Percentiles rank a stretch among this genome's conserved stretches.
Evolutionary conservation across 2,329 filamentous ascomycete genomes (phyloP).

Genomic region (Colletotrichum cuscutae): DNA sequence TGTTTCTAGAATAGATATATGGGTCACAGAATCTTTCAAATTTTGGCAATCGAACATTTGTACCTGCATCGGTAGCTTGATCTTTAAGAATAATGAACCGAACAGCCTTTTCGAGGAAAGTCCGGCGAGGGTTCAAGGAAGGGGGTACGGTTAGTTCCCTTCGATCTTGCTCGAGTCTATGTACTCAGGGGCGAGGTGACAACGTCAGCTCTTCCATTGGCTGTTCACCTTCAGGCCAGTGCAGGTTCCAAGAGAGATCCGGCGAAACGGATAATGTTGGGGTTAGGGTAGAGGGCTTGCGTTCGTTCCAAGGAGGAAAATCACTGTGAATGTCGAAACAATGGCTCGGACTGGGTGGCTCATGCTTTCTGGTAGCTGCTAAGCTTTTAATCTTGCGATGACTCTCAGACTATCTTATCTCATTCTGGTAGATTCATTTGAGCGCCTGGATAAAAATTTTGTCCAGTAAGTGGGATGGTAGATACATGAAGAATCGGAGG

Average conservation of each 20-base stretch:
- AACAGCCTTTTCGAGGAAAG: background rate
- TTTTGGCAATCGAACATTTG: background rate
- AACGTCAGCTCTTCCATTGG: background rate
- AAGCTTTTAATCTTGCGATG: background rate
- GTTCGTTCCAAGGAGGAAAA: background rate
- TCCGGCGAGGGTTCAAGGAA: background rate
- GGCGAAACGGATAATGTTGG: slow-evolving; percentile 18
- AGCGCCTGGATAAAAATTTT: background rate
- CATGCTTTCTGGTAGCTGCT: background rate
- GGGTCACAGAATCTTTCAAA: background rate
- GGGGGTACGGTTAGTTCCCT: background rate
- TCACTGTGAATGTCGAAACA: slow-evolving; percentile 5
- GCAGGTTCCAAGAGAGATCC: background rate
- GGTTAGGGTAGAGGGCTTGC: background rate
- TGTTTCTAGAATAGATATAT: background rate
- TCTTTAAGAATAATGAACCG: background rate
- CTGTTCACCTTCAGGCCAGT: slow-evolving; percentile 6
- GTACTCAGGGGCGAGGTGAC: background rate
- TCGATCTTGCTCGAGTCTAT: background rate
- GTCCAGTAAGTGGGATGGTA: background rate
- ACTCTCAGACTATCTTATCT: background rate
- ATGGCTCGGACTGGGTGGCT: slow-evolving; percentile 11
- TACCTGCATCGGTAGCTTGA: background rate
- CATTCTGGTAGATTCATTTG: background rate
- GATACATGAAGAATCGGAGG: background rate